Conservation (phyloP, 805 yeast species). For the Saturnispora ahearnii region DNA sequence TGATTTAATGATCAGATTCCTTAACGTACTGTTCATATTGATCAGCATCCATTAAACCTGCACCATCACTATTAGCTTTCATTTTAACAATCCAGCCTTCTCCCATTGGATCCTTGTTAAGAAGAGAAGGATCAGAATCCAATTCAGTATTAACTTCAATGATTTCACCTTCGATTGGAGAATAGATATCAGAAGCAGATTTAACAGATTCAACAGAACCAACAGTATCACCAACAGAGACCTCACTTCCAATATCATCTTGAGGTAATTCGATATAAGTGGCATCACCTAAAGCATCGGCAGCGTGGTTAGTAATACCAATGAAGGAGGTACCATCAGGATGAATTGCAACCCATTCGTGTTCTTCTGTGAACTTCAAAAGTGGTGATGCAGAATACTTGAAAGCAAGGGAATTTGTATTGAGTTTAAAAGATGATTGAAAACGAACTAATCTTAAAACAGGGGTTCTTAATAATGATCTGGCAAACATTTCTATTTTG, state of each 20-base stretch:
- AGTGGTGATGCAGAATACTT: constrained; percentile 34
- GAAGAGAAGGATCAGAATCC: constrained; percentile 62
- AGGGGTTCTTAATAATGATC: constrained; percentile 8
- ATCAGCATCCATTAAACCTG: constrained; percentile 43
- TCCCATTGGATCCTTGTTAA: constrained; percentile 88
- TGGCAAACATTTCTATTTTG: constrained; percentile 10
- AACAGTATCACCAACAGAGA: constrained; percentile 68
- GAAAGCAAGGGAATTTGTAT: constrained; percentile 24
- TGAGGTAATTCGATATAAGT: constrained; percentile 86
- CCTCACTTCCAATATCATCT: constrained; percentile 22
- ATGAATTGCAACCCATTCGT: constrained; percentile 90
- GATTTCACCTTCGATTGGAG: constrained; percentile 76
- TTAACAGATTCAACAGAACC: constrained; percentile 95
- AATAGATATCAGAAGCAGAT: constrained; percentile 85
- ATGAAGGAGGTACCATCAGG: constrained; percentile 74
- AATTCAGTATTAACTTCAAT: constrained; percentile 60
- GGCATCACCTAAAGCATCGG: constrained; percentile 95
- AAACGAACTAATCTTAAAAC: constrained; percentile 18
- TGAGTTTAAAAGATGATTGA: constrained; percentile 20
- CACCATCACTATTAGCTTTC: constrained; percentile 37
- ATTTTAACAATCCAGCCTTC: constrained; percentile 88
- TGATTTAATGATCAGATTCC: constrained; percentile 34
- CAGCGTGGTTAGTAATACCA: constrained; percentile 91
- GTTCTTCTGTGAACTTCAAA: constrained; percentile 74
- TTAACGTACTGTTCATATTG: constrained; percentile 51